Conservation (phyloP, 805 yeast species). For the Ogataea siamensis region DNA sequence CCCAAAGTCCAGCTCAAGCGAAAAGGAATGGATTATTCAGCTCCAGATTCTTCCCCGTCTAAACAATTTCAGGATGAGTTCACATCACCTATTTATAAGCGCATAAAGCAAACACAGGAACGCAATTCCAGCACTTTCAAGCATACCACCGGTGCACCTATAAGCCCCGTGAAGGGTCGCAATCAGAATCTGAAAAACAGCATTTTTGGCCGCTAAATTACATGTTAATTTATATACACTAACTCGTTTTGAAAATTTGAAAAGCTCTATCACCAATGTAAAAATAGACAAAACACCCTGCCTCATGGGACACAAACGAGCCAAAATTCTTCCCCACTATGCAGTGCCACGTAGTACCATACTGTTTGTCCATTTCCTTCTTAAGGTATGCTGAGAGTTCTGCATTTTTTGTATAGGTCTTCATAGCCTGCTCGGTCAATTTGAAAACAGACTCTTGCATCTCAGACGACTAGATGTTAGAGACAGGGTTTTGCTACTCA, state of each 20-base stretch:
- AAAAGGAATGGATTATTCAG: constrained; percentile 2
- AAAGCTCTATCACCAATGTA: constrained; percentile 69
- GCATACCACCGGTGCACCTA: constrained; percentile 4
- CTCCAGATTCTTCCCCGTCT: constrained; percentile 14
- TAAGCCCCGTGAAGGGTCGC: constrained; percentile 27
- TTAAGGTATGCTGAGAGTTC: constrained; percentile 67
- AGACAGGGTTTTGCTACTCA: constrained; percentile 14
- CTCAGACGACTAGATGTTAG: constrained; percentile 41
- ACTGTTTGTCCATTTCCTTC: constrained; percentile 58
- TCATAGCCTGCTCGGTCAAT: constrained; percentile 44
- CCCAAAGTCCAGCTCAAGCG: constrained; percentile 9
- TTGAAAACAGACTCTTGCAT: constrained; percentile 49
- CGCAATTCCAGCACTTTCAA: constrained; percentile 5
- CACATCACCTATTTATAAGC: constrained; percentile 24
- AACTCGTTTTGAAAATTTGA: constrained; percentile 67
- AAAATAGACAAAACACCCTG: constrained; percentile 68
- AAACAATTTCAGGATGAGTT: constrained; percentile 9
- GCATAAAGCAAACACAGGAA: constrained; percentile 16
- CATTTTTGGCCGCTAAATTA: constrained; percentile 18
- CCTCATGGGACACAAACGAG: constrained; percentile 72
- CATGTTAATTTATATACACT: constrained; percentile 16
- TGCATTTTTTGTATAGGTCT: constrained; percentile 45
- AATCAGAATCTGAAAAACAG: constrained; percentile 20
- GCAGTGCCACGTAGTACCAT: constrained; percentile 79
- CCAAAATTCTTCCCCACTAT: constrained; percentile 80